Evolutionary conservation across 495 filamentous ascomycete genomes (phyloP).

Genomic region (Penicillium riverlandense): DNA sequence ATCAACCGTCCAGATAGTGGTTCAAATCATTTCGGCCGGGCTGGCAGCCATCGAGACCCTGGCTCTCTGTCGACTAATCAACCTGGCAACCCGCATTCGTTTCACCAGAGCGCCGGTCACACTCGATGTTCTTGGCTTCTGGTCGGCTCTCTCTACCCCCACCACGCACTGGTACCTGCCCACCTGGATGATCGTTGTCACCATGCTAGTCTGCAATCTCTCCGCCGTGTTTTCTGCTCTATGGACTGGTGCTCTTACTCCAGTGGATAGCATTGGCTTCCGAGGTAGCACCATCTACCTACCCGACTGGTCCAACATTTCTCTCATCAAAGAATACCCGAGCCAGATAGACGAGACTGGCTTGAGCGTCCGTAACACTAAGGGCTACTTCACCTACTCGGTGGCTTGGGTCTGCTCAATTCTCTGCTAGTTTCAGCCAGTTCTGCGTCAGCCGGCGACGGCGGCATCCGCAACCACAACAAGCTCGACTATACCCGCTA

Average conservation of each 20-base stretch:
- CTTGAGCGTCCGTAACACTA: constrained; percentile 9
- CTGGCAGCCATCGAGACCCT: constrained; percentile 4
- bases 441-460: constrained; percentile 15
- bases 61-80: constrained; percentile 4
- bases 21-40: constrained; percentile 10
- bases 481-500: constrained; percentile 30
- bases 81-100: constrained; percentile 4
- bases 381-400: constrained; percentile 23
- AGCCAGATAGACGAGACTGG: constrained; percentile 10
- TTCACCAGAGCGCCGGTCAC: constrained; percentile 5
- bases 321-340: constrained; percentile 8
- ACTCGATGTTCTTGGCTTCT: constrained; percentile 10
- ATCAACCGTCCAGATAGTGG: constrained; percentile 11
- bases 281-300: constrained; percentile 4
- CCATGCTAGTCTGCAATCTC: constrained; percentile 12
- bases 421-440: constrained; percentile 14
- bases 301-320: constrained; percentile 21
- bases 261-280: constrained; percentile 5
- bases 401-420: constrained; percentile 15
- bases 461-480: constrained; percentile 5
- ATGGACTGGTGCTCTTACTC: constrained; percentile 31
- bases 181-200: constrained; percentile 6
- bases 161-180: constrained; percentile 1
- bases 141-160: constrained; percentile 4
- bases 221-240: constrained; percentile 17